Conservation (phyloP, 352 stramenopile species). For the Phytophthora citrophthora region DNA sequence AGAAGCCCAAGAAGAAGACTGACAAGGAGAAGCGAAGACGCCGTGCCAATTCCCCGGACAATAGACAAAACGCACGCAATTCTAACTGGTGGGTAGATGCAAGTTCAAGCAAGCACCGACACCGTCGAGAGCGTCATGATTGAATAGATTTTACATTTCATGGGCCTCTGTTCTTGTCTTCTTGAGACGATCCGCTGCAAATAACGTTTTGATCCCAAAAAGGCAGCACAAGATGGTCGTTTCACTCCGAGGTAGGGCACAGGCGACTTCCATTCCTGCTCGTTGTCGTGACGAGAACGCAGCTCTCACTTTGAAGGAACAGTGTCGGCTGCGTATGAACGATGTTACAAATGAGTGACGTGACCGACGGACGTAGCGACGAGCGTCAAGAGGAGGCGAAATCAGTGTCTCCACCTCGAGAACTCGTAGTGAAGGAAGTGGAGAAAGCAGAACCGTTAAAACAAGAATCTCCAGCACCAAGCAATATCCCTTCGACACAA, state of each 20-base stretch:
- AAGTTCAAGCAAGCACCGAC: conserved; percentile 1
- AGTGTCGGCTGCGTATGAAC: conserved; percentile 14
- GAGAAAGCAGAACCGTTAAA: no score
- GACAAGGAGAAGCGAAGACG: conserved; percentile 16
- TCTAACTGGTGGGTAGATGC: conserved; percentile 40
- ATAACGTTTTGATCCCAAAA: background rate
- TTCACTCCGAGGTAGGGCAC: conserved; percentile 5
- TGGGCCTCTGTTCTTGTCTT: no score
- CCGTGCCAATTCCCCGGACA: background rate
- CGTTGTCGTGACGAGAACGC: conserved; percentile 1
- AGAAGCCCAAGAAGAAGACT: conserved; percentile 26
- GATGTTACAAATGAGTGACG: conserved; percentile 20
- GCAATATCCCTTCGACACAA: no score
- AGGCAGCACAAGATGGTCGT: conserved; percentile 11
- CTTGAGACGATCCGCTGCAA: no score
- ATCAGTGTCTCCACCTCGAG: no score
- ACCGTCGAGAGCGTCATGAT: conserved; percentile 12
- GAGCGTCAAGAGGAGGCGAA: conserved; percentile 1
- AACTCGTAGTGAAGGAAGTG: no score
- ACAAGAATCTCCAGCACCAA: no score
- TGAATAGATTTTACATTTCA: background rate
- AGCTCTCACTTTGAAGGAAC: background rate
- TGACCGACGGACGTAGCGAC: conserved; percentile 17
- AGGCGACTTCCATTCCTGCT: no score
- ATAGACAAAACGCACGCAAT: conserved; percentile 1